phyloP scores from a whole-genome alignment of 2,329 filamentous ascomycete genomes.

The Fusarium lyarnte region DNA sequence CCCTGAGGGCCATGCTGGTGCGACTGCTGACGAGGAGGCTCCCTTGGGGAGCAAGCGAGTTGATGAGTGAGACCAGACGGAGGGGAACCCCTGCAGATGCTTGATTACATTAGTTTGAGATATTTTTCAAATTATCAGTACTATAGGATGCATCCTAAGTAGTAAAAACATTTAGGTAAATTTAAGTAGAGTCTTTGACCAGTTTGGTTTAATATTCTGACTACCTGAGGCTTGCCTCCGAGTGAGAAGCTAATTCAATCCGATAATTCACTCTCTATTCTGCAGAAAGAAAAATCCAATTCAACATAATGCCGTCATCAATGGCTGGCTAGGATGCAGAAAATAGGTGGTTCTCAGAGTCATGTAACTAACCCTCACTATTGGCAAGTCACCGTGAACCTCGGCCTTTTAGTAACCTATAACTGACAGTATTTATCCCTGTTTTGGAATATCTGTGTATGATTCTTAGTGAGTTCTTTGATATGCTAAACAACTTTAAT shows the following conservation, averaged over 20 bases:
- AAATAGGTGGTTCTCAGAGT: too few species aligned
- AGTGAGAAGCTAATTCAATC: neutral
- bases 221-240: neutral
- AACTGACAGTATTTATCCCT: neutral
- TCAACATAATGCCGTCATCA: too few species aligned
- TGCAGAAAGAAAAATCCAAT: neutral
- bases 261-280: neutral
- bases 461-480: neutral
- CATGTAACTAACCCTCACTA: too few species aligned
- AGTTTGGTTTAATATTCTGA: neutral
- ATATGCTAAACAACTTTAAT: neutral
- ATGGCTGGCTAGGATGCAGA: too few species aligned
- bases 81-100: neutral
- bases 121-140: neutral
- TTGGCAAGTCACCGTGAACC: too few species aligned
- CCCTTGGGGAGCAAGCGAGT: slow-evolving; percentile 29
- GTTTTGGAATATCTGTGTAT: neutral
- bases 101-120: neutral
- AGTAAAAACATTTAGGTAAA: neutral
- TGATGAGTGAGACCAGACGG: slow-evolving; percentile 12
- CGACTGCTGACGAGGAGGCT: slow-evolving; percentile 35
- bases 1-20: slow-evolving; percentile 47
- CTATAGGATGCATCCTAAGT: neutral
- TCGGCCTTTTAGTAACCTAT: neutral
- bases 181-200: neutral